Evolutionary conservation across 768 basidiomycete species (phyloP).

Genomic region (Mrakia gelida): DNA sequence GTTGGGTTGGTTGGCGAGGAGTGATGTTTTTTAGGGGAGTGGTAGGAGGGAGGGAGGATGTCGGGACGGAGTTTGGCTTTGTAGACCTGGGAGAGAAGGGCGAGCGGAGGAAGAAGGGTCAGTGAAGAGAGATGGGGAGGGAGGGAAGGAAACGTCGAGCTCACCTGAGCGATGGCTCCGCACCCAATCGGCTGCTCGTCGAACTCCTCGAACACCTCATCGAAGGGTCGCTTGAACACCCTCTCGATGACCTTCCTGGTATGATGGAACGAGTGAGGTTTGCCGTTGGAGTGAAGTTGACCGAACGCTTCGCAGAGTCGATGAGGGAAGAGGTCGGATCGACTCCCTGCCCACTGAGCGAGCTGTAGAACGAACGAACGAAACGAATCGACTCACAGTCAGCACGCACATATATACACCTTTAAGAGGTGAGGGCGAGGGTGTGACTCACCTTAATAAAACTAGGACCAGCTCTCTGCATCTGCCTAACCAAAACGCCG

Average conservation of each 20-base stretch:
- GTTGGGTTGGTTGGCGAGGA: constrained; percentile 41
- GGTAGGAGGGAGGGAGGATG: constrained; percentile 78
- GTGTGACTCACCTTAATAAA: constrained; percentile 75
- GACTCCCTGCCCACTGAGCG: constrained; percentile 96
- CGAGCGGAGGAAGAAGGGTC: background rate
- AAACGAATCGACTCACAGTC: background rate
- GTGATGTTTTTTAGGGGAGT: constrained; percentile 62
- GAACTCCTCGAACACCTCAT: constrained; percentile 87
- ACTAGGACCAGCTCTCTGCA: constrained; percentile 93
- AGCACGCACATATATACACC: background rate
- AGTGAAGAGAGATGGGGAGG: background rate
- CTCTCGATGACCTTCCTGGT: constrained; percentile 75
- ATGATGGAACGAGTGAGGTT: constrained; percentile 70
- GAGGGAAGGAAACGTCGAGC: constrained; percentile 19
- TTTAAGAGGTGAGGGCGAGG: no score
- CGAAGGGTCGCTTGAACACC: constrained; percentile 77
- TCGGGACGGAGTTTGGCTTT: constrained; percentile 77
- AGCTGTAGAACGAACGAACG: constrained; percentile 53
- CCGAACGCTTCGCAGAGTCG: constrained; percentile 78
- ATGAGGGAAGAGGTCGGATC: constrained; percentile 87
- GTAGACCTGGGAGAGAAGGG: constrained; percentile 79
- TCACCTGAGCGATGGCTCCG: constrained; percentile 91
- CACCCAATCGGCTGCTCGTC: constrained; percentile 84
- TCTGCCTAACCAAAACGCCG: constrained; percentile 72
- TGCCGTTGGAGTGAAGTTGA: constrained; percentile 79